Evolutionary conservation across 164 flowering plant genomes (phyloP).

Genomic region (Liriodendron chinense): DNA sequence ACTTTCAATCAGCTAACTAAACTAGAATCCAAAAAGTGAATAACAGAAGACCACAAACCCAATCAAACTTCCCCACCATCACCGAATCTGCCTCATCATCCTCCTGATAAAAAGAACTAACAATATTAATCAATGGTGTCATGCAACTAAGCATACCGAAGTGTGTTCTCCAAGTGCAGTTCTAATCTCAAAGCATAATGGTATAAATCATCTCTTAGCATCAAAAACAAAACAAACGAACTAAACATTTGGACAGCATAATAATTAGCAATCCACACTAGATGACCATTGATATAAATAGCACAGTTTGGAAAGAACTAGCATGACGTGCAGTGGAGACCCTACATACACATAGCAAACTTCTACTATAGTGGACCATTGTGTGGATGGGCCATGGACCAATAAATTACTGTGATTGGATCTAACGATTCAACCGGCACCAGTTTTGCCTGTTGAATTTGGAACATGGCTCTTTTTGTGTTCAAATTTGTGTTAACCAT

Average conservation of each 20-base stretch:
- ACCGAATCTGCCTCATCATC: not conserved
- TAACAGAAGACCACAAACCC: not conserved
- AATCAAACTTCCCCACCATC: not conserved
- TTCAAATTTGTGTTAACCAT: not conserved
- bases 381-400: too few species aligned
- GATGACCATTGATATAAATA: not conserved
- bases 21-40: not conserved
- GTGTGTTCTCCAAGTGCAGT: not conserved
- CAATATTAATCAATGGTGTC: not conserved
- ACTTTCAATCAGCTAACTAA: not conserved
- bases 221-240: too few species aligned
- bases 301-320: too few species aligned
- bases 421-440: too few species aligned
- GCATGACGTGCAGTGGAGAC: too few species aligned
- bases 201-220: not conserved
- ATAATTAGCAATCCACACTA: not conserved
- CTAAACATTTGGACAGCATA: too few species aligned
- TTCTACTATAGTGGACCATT: too few species aligned
- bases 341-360: too few species aligned
- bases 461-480: not conserved
- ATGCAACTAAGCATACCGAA: not conserved
- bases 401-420: too few species aligned
- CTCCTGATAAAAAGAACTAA: not conserved
- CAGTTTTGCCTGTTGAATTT: not conserved
- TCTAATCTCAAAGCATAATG: not conserved